Base-by-base conservation (phyloP, 1,284 basidiomycete species). In the Naganishia cerealis region DNA sequence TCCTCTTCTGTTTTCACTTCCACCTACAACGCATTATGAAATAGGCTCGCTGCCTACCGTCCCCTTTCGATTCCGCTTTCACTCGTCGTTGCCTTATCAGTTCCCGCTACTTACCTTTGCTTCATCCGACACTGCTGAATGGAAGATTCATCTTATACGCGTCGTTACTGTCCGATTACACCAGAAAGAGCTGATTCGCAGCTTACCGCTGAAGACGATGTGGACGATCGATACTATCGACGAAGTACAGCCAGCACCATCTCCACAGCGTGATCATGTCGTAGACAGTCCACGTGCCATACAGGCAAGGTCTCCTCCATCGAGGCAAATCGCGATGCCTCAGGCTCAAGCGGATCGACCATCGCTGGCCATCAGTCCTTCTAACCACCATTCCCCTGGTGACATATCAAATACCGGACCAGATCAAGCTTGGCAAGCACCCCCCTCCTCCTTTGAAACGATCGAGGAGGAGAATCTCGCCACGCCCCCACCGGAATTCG, bases 21-120 rank as follows among this genome's bases (percentile, higher is more conserved):
- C 63, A 4, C 29, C 54, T 6, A 12, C 33, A 3, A 6, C 8
- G 21, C 26, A 29, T 24, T 40, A 56, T 13, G 61, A 53, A 63
- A 38, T 40, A 36, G 39, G 43, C 18, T 21, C 29, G 24, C 26
- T 56, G 15, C 63, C 63, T 16, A 46, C 53, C 40, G 38, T 66
- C 18, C 42, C 63, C 7, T 66, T 56, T 54, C 63, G 63, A 13
- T 29, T 66, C 24, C 54, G 55, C 15, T 66, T 66, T 16, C 54
- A 56, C 42, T 66, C 63, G 6, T 36, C 63, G 2, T 26, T 66
- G 42, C 54, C 63, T 3, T 46, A 66, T 33, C 50, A 63, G 50
- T 63, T 42, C 36, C 63, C 63, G n/a, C n/a, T 66, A n/a, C 43
- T 56, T 18, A 66, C 63, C 13, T 66, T 66, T 24, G 63, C 63